These are phyloP conservation scores for Fusarium praegraminearum DNA, from an alignment of 2,329 filamentous ascomycete genomes.

Conservation along the genomic window DNA sequence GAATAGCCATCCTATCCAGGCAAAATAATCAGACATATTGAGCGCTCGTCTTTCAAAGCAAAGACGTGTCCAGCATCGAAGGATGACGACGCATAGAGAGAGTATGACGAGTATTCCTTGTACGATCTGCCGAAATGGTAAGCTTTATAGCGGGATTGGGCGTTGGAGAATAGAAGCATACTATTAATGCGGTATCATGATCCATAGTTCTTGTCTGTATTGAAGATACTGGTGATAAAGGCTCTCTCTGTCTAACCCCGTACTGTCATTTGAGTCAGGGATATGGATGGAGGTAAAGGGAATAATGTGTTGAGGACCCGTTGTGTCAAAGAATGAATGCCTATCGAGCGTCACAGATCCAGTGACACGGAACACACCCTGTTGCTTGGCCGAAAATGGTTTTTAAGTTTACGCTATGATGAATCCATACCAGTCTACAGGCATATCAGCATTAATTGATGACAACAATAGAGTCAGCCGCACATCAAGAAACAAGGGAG, in stretches of 20 bases:
- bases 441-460: background rate
- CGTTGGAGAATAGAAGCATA: background rate
- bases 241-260: background rate
- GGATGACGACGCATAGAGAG: background rate
- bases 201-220: background rate
- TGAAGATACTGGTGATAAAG: too few species aligned
- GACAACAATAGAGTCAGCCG: too few species aligned
- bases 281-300: background rate
- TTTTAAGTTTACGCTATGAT: background rate
- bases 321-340: background rate
- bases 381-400: background rate
- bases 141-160: background rate
- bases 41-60: background rate
- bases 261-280: too few species aligned
- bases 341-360: background rate
- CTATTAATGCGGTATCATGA: background rate
- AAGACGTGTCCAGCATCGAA: conserved; percentile 10
- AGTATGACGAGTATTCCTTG: background rate
- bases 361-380: background rate
- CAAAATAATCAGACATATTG: background rate
- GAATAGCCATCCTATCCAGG: conserved; percentile 11
- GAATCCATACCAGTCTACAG: background rate
- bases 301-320: fast-evolving
- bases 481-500: background rate
- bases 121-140: background rate